A percentile compares a stretch with the other conserved stretches of the same genome.
These are phyloP conservation scores for Noccaea bulbosa DNA, from an alignment of 345 rosid genomes.

Conservation along the genomic window DNA sequence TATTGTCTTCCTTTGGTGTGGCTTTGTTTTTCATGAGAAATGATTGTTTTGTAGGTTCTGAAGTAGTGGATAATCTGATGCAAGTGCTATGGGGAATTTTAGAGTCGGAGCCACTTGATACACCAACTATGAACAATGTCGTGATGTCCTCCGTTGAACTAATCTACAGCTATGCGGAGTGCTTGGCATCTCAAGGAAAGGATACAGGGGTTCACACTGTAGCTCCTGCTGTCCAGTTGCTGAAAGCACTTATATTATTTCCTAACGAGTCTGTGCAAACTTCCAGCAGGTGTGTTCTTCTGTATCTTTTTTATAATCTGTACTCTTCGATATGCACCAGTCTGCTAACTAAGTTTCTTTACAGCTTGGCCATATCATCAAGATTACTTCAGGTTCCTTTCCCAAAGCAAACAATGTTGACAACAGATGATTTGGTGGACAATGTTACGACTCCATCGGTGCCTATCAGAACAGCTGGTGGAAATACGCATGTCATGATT, in stretches of 20 bases:
- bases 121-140: slow-evolving; percentile 89
- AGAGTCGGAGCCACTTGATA: slow-evolving; percentile 89
- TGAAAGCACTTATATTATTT: slow-evolving; percentile 83
- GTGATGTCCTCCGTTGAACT: slow-evolving; percentile 93
- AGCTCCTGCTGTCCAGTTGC: slow-evolving; percentile 81
- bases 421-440: slow-evolving; percentile 79
- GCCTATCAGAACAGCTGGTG: slow-evolving; percentile 62
- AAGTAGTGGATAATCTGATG: slow-evolving; percentile 92
- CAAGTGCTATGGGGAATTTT: slow-evolving; percentile 96
- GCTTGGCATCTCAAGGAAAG: slow-evolving; percentile 82
- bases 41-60: slow-evolving; percentile 64
- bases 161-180: slow-evolving; percentile 93
- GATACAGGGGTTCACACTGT: slow-evolving; percentile 66
- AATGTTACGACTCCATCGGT: slow-evolving; percentile 59
- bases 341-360: slow-evolving; percentile 40
- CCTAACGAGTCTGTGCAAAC: slow-evolving; percentile 88
- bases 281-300: slow-evolving; percentile 83
- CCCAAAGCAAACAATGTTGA: slow-evolving; percentile 92
- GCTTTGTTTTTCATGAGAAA: slow-evolving; percentile 24
- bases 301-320: slow-evolving; percentile 17
- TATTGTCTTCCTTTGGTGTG: slow-evolving; percentile 27
- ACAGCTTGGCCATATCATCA: slow-evolving; percentile 97
- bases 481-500: slow-evolving; percentile 78
- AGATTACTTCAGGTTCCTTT: slow-evolving; percentile 99
- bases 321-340: slow-evolving; percentile 20